Conservation (phyloP, 495 filamentous ascomycete species). For the Penicillium ochrochloron region DNA sequence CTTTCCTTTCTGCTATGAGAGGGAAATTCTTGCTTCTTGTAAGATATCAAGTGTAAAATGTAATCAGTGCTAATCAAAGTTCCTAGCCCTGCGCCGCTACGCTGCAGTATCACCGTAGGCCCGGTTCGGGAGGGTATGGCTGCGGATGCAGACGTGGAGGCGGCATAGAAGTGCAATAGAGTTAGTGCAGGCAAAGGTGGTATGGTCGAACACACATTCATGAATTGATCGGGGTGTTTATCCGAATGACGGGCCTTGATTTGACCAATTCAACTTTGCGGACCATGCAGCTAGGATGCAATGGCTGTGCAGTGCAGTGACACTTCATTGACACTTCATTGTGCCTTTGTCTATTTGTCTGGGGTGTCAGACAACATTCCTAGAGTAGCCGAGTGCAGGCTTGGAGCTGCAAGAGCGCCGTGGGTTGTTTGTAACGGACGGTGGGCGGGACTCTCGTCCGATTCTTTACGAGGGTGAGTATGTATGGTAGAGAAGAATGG, state of each 20-base stretch:
- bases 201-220: neutral
- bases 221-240: neutral
- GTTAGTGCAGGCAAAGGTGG: neutral
- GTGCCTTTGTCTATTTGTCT: neutral
- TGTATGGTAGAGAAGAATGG: neutral
- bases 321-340: conserved; percentile 12
- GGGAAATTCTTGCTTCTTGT: neutral
- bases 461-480: neutral
- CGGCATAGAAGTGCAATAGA: neutral
- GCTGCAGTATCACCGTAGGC: neutral
- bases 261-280: neutral
- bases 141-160: neutral
- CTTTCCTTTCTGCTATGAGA: neutral
- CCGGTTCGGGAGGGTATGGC: neutral
- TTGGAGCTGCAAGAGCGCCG: neutral
- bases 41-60: neutral
- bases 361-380: conserved; percentile 1
- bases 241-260: neutral
- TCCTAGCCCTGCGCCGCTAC: neutral
- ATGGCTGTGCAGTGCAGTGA: conserved; percentile 8
- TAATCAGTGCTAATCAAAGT: neutral
- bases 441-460: neutral
- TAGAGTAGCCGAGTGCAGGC: conserved; percentile 8
- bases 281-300: conserved; percentile 13
- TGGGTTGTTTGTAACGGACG: neutral